These are phyloP conservation scores for Cyberlindnera xishuangbannaensis DNA, from an alignment of 805 yeast species.

Conservation along the genomic window DNA sequence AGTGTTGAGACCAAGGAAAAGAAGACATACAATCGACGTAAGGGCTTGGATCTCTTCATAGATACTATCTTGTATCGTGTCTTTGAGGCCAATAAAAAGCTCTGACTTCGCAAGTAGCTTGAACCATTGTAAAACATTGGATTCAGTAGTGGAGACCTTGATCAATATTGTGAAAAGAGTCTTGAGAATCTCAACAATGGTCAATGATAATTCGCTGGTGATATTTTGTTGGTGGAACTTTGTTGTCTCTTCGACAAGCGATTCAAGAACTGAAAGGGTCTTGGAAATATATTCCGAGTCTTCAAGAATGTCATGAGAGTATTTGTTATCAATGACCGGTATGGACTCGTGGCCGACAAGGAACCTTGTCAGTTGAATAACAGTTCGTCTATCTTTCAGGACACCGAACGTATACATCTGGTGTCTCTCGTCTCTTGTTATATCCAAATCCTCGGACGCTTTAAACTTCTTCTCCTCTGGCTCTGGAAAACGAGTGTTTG, in stretches of 20 bases:
- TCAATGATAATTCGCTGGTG: slow-evolving; percentile 29
- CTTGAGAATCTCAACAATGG: slow-evolving; percentile 31
- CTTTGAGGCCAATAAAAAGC: slow-evolving; percentile 15
- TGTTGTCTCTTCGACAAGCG: slow-evolving; percentile 3
- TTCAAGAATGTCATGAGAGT: slow-evolving; percentile 16
- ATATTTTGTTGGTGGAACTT: slow-evolving; percentile 14
- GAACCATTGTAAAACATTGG: slow-evolving; percentile 50
- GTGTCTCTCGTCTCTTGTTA: slow-evolving; percentile 7
- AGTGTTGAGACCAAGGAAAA: slow-evolving; percentile 52
- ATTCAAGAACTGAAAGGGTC: slow-evolving; percentile 14
- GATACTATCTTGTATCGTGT: slow-evolving; percentile 14
- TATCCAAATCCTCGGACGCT: slow-evolving; percentile 2
- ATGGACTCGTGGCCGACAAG: slow-evolving; percentile 23
- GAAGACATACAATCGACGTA: slow-evolving; percentile 41
- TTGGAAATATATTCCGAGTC: slow-evolving; percentile 22
- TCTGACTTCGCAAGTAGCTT: slow-evolving; percentile 35
- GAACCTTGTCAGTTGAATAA: slow-evolving; percentile 36
- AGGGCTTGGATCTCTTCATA: slow-evolving; percentile 37
- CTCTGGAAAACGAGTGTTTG: slow-evolving; percentile 33
- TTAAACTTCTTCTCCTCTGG: too few relatives aligned
- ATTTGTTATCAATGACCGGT: slow-evolving; percentile 21
- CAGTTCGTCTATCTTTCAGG: slow-evolving; percentile 45
- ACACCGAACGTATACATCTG: slow-evolving; percentile 33
- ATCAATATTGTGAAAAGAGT: slow-evolving; percentile 35
- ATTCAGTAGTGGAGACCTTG: slow-evolving; percentile 31